Evolutionary conservation across 768 basidiomycete genomes (phyloP).

Genomic region (Imleria badia): DNA sequence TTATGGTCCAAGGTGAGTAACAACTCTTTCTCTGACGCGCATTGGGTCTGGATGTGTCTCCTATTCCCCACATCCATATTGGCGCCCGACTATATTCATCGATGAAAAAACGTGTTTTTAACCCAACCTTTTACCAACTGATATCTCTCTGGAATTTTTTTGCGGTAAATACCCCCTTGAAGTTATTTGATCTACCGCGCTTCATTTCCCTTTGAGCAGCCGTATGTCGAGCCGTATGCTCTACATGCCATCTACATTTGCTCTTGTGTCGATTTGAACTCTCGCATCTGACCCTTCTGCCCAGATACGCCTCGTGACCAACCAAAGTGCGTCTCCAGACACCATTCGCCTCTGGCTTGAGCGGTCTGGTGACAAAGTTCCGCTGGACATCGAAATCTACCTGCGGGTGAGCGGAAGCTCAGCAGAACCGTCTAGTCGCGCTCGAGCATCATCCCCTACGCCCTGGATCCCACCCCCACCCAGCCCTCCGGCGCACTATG

Average conservation of each 20-base stretch:
- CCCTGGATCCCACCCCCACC: slow-evolving; percentile 32
- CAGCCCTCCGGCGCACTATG: slow-evolving; percentile 39
- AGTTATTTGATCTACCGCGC: background rate
- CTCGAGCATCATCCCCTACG: slow-evolving; percentile 30
- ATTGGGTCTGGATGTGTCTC: background rate
- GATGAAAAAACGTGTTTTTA: slow-evolving; percentile 15
- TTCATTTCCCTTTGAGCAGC: background rate
- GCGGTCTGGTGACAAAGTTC: slow-evolving; percentile 66
- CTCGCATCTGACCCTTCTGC: slow-evolving; percentile 4
- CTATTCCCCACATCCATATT: slow-evolving; percentile 5
- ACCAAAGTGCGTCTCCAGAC: slow-evolving; percentile 68
- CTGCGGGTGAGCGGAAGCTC: slow-evolving; percentile 49
- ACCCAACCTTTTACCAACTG: background rate
- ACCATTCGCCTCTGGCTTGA: slow-evolving; percentile 83
- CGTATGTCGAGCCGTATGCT: background rate
- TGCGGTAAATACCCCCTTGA: slow-evolving; percentile 2
- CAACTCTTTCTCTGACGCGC: background rate
- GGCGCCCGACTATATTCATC: slow-evolving; percentile 19
- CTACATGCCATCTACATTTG: slow-evolving; percentile 3
- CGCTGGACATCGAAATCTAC: slow-evolving; percentile 80
- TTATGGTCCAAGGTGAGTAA: slow-evolving; percentile 75
- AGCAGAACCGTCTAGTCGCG: slow-evolving; percentile 21
- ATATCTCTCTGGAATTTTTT: background rate
- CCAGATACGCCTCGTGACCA: slow-evolving; percentile 74
- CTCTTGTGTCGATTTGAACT: background rate